These are phyloP conservation scores for Fonsecaea pedrosoi DNA, from an alignment of 2,329 filamentous ascomycete species.

Conservation along the genomic window DNA sequence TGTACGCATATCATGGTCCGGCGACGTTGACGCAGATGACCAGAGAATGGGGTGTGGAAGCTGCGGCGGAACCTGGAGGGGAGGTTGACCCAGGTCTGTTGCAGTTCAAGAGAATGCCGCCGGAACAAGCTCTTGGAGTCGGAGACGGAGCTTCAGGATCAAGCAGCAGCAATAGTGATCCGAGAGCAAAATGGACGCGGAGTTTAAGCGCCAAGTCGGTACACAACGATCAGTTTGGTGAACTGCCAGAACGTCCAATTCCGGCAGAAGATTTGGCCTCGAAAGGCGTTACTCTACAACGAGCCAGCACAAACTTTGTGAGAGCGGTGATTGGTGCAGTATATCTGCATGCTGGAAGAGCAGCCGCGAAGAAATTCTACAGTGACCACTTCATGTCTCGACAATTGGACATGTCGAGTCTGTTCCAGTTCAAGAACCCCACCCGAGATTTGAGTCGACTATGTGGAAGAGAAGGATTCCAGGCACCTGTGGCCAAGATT, in stretches of 20 bases:
- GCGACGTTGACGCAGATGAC: constrained; percentile 76
- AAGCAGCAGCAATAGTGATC: constrained; percentile 44
- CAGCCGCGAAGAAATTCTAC: constrained; percentile 82
- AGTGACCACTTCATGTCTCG: constrained; percentile 81
- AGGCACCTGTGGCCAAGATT: constrained; percentile 82
- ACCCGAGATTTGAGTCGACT: constrained; percentile 82
- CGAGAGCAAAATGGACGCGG: constrained; percentile 60
- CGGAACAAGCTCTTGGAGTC: constrained; percentile 41
- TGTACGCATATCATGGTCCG: constrained; percentile 81
- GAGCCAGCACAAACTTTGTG: constrained; percentile 77
- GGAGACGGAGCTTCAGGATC: constrained; percentile 51
- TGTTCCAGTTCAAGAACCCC: constrained; percentile 86
- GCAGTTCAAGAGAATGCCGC: constrained; percentile 69
- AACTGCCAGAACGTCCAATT: constrained; percentile 53
- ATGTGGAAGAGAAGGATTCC: constrained; percentile 88
- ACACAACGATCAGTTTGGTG: constrained; percentile 84
- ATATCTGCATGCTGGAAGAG: constrained; percentile 81
- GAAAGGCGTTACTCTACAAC: constrained; percentile 56
- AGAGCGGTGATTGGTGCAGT: constrained; percentile 83
- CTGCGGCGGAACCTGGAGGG: constrained; percentile 81
- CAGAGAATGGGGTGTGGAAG: constrained; percentile 88
- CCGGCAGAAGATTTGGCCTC: constrained; percentile 22
- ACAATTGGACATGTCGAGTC: constrained; percentile 73
- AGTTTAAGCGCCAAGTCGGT: constrained; percentile 79
- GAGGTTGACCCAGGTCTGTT: constrained; percentile 92